Evolutionary conservation across 2,329 filamentous ascomycete species (phyloP), one percentile per base, ranked within the genome.

Genomic region (Pseudogymnoascus sp.): DNA sequence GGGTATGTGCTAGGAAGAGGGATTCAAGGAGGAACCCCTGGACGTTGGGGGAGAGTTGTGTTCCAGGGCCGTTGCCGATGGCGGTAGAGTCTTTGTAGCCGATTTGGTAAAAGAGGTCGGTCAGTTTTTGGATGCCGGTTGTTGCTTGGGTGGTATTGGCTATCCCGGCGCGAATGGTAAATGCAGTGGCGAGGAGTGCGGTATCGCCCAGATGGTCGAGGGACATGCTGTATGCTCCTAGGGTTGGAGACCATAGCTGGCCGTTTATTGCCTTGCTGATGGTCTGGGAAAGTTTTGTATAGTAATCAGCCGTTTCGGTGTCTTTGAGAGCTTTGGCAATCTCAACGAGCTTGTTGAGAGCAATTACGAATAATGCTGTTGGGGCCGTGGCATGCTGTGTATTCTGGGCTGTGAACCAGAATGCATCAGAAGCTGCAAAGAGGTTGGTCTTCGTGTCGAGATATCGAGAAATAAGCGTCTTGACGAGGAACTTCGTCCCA

Each of bases 1-100:
- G 71, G 12, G 65, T 67, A 58, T 68, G 70, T 0, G 70, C 69
- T 23, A 67, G 60, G 58, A 76, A 70, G 0, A 79, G 66, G 0
- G 75, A 72, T 41, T 73, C 67, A 4, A 80, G 72, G 2, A 80
- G 68, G 64, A 79, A 79, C 1, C 77, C 76, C 11, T 73, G 76
- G 23, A 76, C 80, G 66, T 80, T 80, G 9, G 80, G 78, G 2
- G 77, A 79, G 35, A 79, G 74, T 1, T 68, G 62, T 1, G 66
- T 70, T 9, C 65, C 63, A 1, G 67, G 60, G 14, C 65, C 59
- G 22, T 38, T 60, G 16, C 59, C 62, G 6, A 69, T 66, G 19
- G 60, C 64, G 6, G 67, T 69, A 7, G 63, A 62, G n/a, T 71
- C 71, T 61, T 74, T 76, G 65, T 76, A 77, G 2, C 75, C 75